Base-by-base conservation (phyloP, 306 rosid species). In the Trifolium subterraneum region DNA sequence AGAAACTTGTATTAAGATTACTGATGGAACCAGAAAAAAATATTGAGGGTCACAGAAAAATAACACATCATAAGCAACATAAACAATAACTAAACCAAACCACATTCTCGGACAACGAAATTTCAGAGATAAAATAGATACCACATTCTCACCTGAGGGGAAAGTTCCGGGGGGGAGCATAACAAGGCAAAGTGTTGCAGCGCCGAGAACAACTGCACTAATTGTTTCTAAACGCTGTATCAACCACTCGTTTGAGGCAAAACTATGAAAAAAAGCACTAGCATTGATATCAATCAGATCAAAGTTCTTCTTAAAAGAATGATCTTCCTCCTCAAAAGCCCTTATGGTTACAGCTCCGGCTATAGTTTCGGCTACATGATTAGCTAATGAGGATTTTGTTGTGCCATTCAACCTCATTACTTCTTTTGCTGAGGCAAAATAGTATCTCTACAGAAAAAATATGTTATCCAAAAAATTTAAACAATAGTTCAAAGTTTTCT, bases 261-360 rank as follows among this genome's bases (percentile, higher is more conserved):
- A 88, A 41, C 69, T 78, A 77, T 87, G 90, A 71, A 90, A 90
- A 67, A 78, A 83, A 36, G 93, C 86, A 58, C 87, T 80, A 15
- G 92, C 88, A 77, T 90, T 90, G 45, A 45, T 60, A 82, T 90
- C 93, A 66, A 84, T 84, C 39, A 83, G 85, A 66, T 82, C 76
- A 29, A 90, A 82, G 25, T 82, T 90, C 76, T 88, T 90, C 18
- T 18, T 44, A 7, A 88, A 78, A 48, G 87, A 90, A 3, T 85
- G 72, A 31, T 82, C 89, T 59, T 88, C 90, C 78, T 82, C 88
- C 64, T 80, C 66, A 31, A 88, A 90, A 58, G 96, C 96, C 66
- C 96, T 82, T 50, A 90, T 88, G 52, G 93, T 90, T 62, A 75
- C 69, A 64, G 87, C 87, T 69, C 96, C 96, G 36, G 93, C 92